A percentile compares a stretch with the other conserved stretches of the same genome.
Evolutionary conservation across 495 filamentous ascomycete genomes (phyloP).

Genomic region (Tuber indicum): DNA sequence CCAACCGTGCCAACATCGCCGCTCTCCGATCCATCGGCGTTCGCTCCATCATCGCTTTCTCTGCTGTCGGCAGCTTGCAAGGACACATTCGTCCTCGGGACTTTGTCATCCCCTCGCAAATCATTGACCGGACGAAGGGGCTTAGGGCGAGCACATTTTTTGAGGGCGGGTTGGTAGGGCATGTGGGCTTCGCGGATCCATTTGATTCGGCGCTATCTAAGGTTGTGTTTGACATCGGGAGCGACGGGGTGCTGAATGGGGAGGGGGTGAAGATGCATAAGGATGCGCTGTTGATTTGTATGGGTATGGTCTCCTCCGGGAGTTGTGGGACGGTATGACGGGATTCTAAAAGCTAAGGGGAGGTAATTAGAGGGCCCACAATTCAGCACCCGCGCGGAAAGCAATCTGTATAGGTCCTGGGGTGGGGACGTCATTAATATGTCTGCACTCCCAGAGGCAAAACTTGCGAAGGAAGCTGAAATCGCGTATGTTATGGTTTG

Average conservation of each 20-base stretch:
- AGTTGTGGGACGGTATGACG: background rate
- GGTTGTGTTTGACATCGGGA: slow-evolving; percentile 53
- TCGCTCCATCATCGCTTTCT: slow-evolving; percentile 83
- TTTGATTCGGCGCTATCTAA: slow-evolving; percentile 73
- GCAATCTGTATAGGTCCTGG: slow-evolving; percentile 85
- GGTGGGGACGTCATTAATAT: slow-evolving; percentile 94
- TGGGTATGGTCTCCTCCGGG: slow-evolving; percentile 54
- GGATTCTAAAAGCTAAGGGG: background rate
- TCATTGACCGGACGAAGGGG: slow-evolving; percentile 97
- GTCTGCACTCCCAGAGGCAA: slow-evolving; percentile 91
- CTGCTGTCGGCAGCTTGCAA: slow-evolving; percentile 81
- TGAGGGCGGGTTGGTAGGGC: slow-evolving; percentile 84
- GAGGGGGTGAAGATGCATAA: slow-evolving; percentile 73
- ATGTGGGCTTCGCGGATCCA: slow-evolving; percentile 91
- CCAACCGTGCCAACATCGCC: slow-evolving; percentile 87
- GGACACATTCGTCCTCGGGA: slow-evolving; percentile 90
- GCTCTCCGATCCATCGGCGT: slow-evolving; percentile 86
- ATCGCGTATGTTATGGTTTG: slow-evolving; percentile 96
- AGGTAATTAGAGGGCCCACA: slow-evolving; percentile 66
- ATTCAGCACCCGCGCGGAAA: slow-evolving; percentile 96
- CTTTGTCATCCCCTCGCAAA: slow-evolving; percentile 91
- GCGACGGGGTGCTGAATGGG: slow-evolving; percentile 54
- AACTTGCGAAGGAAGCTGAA: slow-evolving; percentile 92
- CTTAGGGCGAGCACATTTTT: slow-evolving; percentile 91
- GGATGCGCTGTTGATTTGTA: slow-evolving; percentile 76